Conservation (phyloP, 192 early-diverging fungal genomes). For the Podila epigama region DNA sequence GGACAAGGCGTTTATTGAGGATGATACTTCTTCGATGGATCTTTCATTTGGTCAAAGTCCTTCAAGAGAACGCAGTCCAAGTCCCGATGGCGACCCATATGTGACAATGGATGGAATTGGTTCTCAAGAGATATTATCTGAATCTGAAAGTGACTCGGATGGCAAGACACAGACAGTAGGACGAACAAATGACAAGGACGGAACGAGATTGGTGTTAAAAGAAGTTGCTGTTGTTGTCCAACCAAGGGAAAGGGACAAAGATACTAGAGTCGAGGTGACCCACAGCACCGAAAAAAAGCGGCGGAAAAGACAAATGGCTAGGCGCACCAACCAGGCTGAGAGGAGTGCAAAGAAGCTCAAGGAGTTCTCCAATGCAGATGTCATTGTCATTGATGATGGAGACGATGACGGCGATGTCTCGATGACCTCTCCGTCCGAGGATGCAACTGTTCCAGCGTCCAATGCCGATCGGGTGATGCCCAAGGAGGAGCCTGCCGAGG, state of each 20-base stretch:
- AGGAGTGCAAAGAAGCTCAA: background rate
- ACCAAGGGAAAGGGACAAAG: too few species aligned
- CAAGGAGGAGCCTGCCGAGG: background rate
- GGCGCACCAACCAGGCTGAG: background rate
- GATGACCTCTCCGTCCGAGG: background rate
- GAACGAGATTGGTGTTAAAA: too few species aligned
- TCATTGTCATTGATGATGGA: background rate
- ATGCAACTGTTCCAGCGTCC: background rate
- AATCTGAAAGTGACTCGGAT: too few species aligned
- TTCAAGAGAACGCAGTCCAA: too few species aligned
- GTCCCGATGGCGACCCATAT: too few species aligned
- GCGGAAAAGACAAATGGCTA: background rate
- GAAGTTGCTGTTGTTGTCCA: too few species aligned
- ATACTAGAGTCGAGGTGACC: too few species aligned
- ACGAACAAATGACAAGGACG: too few species aligned
- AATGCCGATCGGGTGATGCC: background rate
- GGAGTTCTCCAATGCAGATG: background rate
- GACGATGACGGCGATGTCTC: background rate
- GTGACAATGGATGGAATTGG: too few species aligned
- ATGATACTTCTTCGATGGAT: constrained; percentile 1
- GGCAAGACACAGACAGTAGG: too few species aligned
- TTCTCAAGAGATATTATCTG: too few species aligned
- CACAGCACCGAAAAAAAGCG: background rate
- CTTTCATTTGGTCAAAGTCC: too few species aligned
- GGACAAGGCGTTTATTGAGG: constrained; percentile 32